Base-by-base conservation (phyloP, 2,329 filamentous ascomycete genomes). In the Phoma herbarum region DNA sequence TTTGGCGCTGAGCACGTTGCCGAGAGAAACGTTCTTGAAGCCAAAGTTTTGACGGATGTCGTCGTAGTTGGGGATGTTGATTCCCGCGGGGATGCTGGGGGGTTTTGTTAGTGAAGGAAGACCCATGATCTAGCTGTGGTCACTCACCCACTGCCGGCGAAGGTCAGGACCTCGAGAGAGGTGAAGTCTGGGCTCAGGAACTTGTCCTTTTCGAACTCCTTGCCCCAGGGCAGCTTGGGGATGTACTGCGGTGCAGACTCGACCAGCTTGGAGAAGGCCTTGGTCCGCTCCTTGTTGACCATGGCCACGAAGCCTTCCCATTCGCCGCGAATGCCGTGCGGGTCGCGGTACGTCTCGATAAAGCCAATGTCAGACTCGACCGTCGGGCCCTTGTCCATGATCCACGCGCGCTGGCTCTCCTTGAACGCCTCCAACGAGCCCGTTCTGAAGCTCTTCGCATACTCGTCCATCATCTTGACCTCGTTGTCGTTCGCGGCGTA, bases 121-220 rank as follows among this genome's bases (percentile, higher is more conserved):
- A 10, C 20, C 5, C 2, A 18, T n/a, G 7, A 2, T 9, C 14
- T 20, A 4, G 23, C 3, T 44, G 22, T 20, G 2, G 18, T 45
- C 3, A 66, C 72, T 61, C 57, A 75, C 57, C 85, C 86, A 52
- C 83, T 85, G 9, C 85, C 84, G 22, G 86, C 85, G 68, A 97
- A 97, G 0, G 90, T 92, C 60, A 97, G 79, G 2, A 97, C 93
- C 76, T 99, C 95, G 1, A 98, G 84, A 10, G 91, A 95, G 0
- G 95, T 98, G 74, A 99, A 99, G 76, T 99, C 95, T 0, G 95
- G 95, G 51, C 92, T 94, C 33, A 96, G 80, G 78, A 99, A 99
- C 72, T 90, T 93, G 81, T 97, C 93, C 79, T 98, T 98, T 75
- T 99, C 95, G 66, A 98, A 99, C 0, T 92, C 90, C 45, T 86